Evolutionary conservation across 192 early-diverging fungal species (phyloP).

Genomic region (Allomyces macrogynus): DNA sequence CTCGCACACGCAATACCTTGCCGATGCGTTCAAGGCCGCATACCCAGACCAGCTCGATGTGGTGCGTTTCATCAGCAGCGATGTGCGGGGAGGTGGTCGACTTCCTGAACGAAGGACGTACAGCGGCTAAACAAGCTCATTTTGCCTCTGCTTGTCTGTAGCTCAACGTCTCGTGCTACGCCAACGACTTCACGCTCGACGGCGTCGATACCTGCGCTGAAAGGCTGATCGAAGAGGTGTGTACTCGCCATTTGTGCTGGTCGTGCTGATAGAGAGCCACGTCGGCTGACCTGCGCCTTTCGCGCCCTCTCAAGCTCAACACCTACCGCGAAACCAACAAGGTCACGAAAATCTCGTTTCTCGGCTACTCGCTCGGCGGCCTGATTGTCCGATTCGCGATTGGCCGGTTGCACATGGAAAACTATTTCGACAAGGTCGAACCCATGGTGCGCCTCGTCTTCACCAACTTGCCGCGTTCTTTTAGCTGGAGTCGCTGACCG

Average conservation of each 20-base stretch:
- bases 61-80: neutral
- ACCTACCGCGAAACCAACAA: neutral
- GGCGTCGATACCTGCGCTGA: neutral
- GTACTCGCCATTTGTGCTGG: neutral
- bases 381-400: neutral
- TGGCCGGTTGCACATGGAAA: neutral
- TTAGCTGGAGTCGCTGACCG: too few species aligned
- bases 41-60: neutral
- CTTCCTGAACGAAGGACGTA: too few species aligned
- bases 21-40: neutral
- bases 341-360: neutral
- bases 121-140: neutral
- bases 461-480: too few species aligned
- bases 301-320: neutral
- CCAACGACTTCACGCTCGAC: neutral
- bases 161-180: neutral
- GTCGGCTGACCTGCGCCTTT: neutral
- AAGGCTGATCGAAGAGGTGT: neutral
- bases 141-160: neutral
- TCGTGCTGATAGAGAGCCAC: neutral
- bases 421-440: neutral
- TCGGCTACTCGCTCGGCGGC: slow-evolving; percentile 3
- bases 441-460: neutral
- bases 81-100: neutral
- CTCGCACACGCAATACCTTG: neutral